Conservation (phyloP, 345 rosid species). For the Camelina hispida region DNA sequence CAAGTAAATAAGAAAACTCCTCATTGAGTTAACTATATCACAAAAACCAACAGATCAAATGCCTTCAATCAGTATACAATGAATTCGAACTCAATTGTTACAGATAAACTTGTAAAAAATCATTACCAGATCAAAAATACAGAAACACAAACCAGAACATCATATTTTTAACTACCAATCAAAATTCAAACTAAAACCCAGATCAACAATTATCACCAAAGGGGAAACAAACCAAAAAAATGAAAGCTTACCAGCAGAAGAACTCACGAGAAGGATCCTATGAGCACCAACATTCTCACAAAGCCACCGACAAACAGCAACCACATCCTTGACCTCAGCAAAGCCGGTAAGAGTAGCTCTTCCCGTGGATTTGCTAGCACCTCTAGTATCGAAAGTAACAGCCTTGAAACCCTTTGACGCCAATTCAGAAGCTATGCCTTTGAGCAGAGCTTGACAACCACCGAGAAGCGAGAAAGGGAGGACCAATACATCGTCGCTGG, state of each 20-base stretch:
- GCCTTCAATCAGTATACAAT: not conserved
- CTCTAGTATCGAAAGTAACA: conserved; percentile 92
- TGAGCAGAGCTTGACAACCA: conserved; percentile 76
- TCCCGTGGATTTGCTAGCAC: conserved; percentile 87
- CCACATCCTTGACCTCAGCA: conserved; percentile 82
- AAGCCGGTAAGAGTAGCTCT: conserved; percentile 85
- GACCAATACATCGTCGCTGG: conserved; percentile 52
- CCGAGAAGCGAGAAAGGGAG: conserved; percentile 89
- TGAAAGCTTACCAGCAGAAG: conserved; percentile 73
- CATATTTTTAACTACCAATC: not conserved
- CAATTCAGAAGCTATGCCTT: conserved; percentile 73
- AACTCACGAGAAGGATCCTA: conserved; percentile 84
- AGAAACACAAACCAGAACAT: not conserved
- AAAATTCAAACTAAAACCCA: not conserved
- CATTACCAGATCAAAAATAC: conserved; percentile 1
- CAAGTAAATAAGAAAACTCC: conserved; percentile 19
- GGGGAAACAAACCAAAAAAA: not conserved
- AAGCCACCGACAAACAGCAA: conserved; percentile 83
- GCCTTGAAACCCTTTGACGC: conserved; percentile 64
- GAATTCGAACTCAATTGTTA: not conserved
- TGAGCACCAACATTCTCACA: conserved; percentile 49
- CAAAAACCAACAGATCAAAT: not conserved
- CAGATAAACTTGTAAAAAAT: not conserved
- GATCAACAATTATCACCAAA: too few relatives aligned
- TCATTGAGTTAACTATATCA: not conserved